These are phyloP conservation scores for Kodamaea sp. DNA, from an alignment of 1,139 yeast species.

Conservation along the genomic window DNA sequence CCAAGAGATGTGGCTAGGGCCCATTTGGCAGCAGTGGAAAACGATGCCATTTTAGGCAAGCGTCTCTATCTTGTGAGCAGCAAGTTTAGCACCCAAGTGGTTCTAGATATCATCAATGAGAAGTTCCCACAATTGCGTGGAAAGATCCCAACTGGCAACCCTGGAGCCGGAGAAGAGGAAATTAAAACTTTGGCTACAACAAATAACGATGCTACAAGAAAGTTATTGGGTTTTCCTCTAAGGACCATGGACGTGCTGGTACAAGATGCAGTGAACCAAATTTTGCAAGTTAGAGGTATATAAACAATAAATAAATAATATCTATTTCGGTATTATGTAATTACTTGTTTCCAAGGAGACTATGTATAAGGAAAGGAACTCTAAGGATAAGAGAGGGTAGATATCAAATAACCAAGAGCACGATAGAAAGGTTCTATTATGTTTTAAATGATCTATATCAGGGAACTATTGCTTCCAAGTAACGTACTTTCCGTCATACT, in stretches of 20 bases:
- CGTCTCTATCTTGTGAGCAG: not conserved
- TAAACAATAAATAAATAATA: no score
- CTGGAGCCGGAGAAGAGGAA: constrained; percentile 2
- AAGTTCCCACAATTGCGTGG: constrained; percentile 12
- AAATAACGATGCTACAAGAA: not conserved
- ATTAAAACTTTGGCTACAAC: not conserved
- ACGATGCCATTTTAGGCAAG: not conserved
- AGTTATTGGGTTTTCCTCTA: not conserved
- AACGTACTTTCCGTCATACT: constrained; percentile 56
- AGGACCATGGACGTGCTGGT: not conserved
- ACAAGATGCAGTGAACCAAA: not conserved
- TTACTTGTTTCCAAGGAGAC: not conserved
- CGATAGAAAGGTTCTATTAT: no score
- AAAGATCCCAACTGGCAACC: constrained; percentile 13
- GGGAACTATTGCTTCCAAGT: no score
- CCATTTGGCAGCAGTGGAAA: constrained; percentile 29
- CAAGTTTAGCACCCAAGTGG: constrained; percentile 8
- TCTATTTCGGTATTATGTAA: no score
- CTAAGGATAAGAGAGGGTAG: no score
- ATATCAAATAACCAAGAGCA: no score
- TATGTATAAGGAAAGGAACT: not conserved
- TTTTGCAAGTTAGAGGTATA: not conserved
- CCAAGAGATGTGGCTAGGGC: constrained; percentile 24
- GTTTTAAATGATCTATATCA: no score
- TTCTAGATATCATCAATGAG: constrained; percentile 14